Conservation (phyloP, 495 filamentous ascomycete species). For the Tuber borchii region DNA sequence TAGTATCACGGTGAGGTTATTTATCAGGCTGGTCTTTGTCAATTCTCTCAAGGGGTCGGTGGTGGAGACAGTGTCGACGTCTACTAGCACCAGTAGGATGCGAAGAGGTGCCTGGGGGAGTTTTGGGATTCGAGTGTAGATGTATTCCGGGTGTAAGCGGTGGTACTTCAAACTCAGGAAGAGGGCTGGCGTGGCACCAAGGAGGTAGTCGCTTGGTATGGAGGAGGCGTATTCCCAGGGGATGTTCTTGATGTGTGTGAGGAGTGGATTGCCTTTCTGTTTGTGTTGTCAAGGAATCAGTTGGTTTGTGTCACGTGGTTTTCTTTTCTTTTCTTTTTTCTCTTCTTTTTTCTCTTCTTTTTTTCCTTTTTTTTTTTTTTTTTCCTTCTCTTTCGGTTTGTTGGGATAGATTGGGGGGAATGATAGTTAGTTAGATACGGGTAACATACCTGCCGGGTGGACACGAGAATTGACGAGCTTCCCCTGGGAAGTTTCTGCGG, state of each 20-base stretch:
- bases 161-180: conserved; percentile 97
- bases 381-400: not conserved
- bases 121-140: conserved; percentile 80
- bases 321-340: not conserved
- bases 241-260: conserved; percentile 71
- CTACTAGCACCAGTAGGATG: conserved; percentile 62
- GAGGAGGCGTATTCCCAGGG: conserved; percentile 96
- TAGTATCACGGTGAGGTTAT: conserved; percentile 82
- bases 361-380: not conserved
- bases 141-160: conserved; percentile 87
- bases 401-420: not conserved
- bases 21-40: conserved; percentile 81
- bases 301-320: not conserved
- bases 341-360: not conserved
- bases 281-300: not conserved
- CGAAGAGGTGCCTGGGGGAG: conserved; percentile 73
- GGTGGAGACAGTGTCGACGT: conserved; percentile 89
- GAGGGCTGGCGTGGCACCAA: conserved; percentile 78
- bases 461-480: conserved; percentile 60
- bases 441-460: conserved; percentile 47
- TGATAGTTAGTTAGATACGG: not conserved
- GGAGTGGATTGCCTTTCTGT: conserved; percentile 92
- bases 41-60: conserved; percentile 74
- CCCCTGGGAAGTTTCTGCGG: conserved; percentile 59
- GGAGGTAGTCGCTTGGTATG: conserved; percentile 84